A percentile compares a stretch with the other conserved stretches of the same genome.
Conservation (phyloP, 805 yeast species). For the Metschnikowia baotianmanensis region DNA sequence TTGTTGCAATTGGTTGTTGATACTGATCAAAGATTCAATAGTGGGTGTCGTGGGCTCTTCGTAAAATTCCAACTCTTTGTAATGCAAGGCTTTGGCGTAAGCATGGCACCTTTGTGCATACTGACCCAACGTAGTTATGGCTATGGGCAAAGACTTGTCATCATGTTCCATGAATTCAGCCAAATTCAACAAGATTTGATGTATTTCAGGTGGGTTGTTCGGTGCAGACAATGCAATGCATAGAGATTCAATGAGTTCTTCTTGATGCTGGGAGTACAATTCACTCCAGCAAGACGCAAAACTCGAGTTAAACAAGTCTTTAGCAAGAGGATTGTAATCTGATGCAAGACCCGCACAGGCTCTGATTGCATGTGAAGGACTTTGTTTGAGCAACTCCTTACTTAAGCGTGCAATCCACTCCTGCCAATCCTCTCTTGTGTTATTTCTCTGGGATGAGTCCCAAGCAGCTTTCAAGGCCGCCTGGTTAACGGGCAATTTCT, state of each 20-base stretch:
- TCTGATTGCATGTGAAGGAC: constrained; percentile 90
- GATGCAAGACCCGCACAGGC: constrained; percentile 91
- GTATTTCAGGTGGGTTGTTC: constrained; percentile 92
- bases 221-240: constrained; percentile 87
- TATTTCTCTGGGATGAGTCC: constrained; percentile 79
- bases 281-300: constrained; percentile 97
- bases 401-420: constrained; percentile 92
- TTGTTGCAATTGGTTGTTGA: constrained; percentile 92
- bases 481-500: constrained; percentile 70
- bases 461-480: constrained; percentile 74
- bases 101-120: constrained; percentile 96
- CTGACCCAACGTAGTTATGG: constrained; percentile 84
- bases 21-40: constrained; percentile 86
- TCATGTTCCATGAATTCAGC: constrained; percentile 98
- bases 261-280: constrained; percentile 82
- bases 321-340: constrained; percentile 82
- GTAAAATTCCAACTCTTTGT: constrained; percentile 91
- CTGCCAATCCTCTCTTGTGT: constrained; percentile 95
- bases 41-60: constrained; percentile 91
- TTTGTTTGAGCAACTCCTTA: constrained; percentile 81
- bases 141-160: constrained; percentile 88
- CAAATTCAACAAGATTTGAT: constrained; percentile 81
- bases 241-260: constrained; percentile 79
- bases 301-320: constrained; percentile 88
- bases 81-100: constrained; percentile 94